phyloP scores from a whole-genome alignment of 148 eudicot genomes.

The Rhododendron henanense region DNA sequence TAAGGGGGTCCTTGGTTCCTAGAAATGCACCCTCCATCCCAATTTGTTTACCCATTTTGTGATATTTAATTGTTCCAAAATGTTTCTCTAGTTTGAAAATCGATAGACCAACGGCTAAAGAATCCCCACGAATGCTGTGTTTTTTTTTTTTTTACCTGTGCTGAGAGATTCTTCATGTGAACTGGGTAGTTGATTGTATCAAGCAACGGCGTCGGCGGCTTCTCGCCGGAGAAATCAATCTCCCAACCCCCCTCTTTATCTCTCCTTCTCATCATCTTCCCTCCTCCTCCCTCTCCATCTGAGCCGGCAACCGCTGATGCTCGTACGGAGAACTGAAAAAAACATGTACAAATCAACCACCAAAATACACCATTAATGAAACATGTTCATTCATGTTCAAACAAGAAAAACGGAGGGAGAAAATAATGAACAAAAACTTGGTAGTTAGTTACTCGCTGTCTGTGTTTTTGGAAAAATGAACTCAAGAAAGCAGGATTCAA shows the following conservation, averaged over 20 bases:
- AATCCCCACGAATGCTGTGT: background rate
- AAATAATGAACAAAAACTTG: background rate
- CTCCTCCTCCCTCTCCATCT: conserved; percentile 18
- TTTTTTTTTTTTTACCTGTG: conserved; percentile 24
- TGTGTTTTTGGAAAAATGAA: too few species aligned
- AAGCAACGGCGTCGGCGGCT: conserved; percentile 62
- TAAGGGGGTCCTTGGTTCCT: too few species aligned
- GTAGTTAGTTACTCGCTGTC: too few species aligned
- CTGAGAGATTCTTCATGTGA: conserved; percentile 60
- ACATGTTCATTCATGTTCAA: background rate
- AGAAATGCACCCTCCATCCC: too few species aligned
- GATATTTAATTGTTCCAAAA: too few species aligned
- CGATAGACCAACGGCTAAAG: too few species aligned
- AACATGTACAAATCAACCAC: background rate
- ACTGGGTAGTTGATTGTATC: conserved; percentile 61
- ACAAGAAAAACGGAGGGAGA: too few species aligned
- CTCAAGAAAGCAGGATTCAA: too few species aligned
- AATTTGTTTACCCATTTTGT: too few species aligned
- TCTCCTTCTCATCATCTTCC: conserved; percentile 25
- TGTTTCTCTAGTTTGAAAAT: too few species aligned
- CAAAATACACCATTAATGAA: background rate
- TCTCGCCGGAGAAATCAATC: conserved; percentile 55
- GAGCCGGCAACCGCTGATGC: conserved; percentile 28
- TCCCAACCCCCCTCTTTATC: conserved; percentile 37
- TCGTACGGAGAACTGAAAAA: conserved; percentile 32